These are phyloP conservation scores for Crucibulum laeve DNA, from an alignment of 768 basidiomycete species.

Conservation along the genomic window DNA sequence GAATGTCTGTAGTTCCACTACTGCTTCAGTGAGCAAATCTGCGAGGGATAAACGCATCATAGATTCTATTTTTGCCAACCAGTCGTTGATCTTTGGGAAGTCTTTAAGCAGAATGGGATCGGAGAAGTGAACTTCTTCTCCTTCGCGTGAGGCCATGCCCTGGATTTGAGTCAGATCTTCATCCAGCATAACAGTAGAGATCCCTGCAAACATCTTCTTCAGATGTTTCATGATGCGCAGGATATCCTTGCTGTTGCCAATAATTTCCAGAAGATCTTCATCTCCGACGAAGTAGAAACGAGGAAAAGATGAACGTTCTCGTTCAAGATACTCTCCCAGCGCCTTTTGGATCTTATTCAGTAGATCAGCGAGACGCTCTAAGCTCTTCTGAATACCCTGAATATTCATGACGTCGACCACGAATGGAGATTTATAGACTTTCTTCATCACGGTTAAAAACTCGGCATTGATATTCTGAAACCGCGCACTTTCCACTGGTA, in stretches of 20 bases:
- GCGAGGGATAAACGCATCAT: constrained; percentile 93
- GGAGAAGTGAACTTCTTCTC: constrained; percentile 86
- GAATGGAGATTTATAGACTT: constrained; percentile 98
- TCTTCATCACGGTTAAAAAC: constrained; percentile 98
- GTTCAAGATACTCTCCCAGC: constrained; percentile 96
- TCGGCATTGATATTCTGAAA: constrained; percentile 99
- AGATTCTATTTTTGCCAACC: constrained; percentile 87
- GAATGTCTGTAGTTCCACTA: constrained; percentile 74
- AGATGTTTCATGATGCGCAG: constrained; percentile 97
- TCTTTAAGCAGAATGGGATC: constrained; percentile 86
- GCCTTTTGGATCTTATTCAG: constrained; percentile 99
- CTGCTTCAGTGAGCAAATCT: constrained; percentile 72
- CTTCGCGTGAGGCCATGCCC: constrained; percentile 94
- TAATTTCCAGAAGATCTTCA: constrained; percentile 97
- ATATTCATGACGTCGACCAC: constrained; percentile 97
- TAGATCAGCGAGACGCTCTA: constrained; percentile 94
- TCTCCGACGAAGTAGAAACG: constrained; percentile 99
- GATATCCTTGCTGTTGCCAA: constrained; percentile 99
- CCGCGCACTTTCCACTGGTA: constrained; percentile 95
- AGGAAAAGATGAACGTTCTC: constrained; percentile 96
- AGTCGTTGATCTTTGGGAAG: constrained; percentile 97
- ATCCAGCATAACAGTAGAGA: constrained; percentile 84
- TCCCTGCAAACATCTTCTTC: constrained; percentile 99
- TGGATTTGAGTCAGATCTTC: constrained; percentile 85
- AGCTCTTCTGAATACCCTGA: constrained; percentile 91